A percentile compares a stretch with the other conserved stretches of the same genome.
These are phyloP conservation scores for Knoxdaviesia proteae DNA, from an alignment of 2,329 filamentous ascomycete genomes.

Conservation along the genomic window DNA sequence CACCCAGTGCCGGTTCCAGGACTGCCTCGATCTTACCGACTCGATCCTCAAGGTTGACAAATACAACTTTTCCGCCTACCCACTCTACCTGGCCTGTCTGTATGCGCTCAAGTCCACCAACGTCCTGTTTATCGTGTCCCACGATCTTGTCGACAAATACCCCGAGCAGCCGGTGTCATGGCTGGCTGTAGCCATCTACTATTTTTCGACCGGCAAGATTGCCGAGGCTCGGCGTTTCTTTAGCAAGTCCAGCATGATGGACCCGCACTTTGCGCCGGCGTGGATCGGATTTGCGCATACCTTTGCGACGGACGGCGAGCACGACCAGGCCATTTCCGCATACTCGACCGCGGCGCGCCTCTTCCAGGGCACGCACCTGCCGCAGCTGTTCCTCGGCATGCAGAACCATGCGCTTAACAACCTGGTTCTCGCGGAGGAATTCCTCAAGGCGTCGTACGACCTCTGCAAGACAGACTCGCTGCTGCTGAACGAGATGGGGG, in stretches of 20 bases:
- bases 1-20: constrained; percentile 82
- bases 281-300: constrained; percentile 99
- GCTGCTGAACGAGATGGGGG: constrained; percentile 84
- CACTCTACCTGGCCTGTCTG: constrained; percentile 76
- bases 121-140: constrained; percentile 72
- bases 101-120: constrained; percentile 78
- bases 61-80: constrained; percentile 76
- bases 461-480: constrained; percentile 72
- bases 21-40: constrained; percentile 68
- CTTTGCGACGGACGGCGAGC: constrained; percentile 90
- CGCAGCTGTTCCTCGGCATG: constrained; percentile 93
- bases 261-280: constrained; percentile 87
- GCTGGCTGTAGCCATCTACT: constrained; percentile 89
- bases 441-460: constrained; percentile 71
- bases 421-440: constrained; percentile 81
- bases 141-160: constrained; percentile 79
- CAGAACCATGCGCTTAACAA: constrained; percentile 95
- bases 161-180: constrained; percentile 83
- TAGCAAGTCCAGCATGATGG: constrained; percentile 92
- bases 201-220: constrained; percentile 72
- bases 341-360: constrained; percentile 88
- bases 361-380: constrained; percentile 92
- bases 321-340: constrained; percentile 93
- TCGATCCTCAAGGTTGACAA: constrained; percentile 65
- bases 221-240: constrained; percentile 91